These are phyloP conservation scores for Zymoseptoria tritici DNA, from an alignment of 2,329 filamentous ascomycete genomes.

Conservation along the genomic window DNA sequence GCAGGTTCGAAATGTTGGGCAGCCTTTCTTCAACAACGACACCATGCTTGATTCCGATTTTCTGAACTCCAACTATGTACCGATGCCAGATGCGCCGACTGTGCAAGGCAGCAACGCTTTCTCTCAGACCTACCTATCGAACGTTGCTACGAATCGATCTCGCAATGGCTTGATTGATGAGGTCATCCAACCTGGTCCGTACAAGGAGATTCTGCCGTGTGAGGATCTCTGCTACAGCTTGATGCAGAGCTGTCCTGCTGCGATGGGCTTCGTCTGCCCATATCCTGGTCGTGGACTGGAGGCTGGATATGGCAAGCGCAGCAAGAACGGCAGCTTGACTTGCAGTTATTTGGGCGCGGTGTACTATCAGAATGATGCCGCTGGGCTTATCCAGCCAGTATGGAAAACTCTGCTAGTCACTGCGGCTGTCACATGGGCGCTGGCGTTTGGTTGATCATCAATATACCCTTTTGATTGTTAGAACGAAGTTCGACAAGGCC, in stretches of 20 bases:
- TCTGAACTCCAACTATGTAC: conserved; percentile 22
- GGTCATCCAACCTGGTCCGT: conserved; percentile 70
- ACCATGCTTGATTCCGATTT: conserved; percentile 18
- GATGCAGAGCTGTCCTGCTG: conserved; percentile 74
- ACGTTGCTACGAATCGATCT: conserved; percentile 27
- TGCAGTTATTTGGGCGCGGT: conserved; percentile 32
- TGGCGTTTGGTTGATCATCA: not conserved
- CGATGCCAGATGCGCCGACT: conserved; percentile 30
- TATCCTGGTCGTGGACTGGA: conserved; percentile 39
- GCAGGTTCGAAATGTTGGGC: conserved; percentile 63
- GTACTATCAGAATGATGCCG: conserved; percentile 25
- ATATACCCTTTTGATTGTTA: not conserved
- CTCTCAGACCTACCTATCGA: conserved; percentile 25
- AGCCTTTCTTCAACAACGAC: conserved; percentile 24
- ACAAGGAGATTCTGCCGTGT: conserved; percentile 88
- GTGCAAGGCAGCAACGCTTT: conserved; percentile 23
- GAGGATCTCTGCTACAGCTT: conserved; percentile 80
- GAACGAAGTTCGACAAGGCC: not conserved
- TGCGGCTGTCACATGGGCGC: not conserved
- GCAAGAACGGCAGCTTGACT: conserved; percentile 18
- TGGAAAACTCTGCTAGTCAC: not conserved
- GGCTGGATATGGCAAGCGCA: conserved; percentile 42
- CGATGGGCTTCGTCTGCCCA: conserved; percentile 71
- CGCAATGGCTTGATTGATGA: conserved; percentile 48
- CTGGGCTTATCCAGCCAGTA: not conserved